phyloP scores from a whole-genome alignment of 495 filamentous ascomycete genomes.

The Thermochaetoides thermophila region DNA sequence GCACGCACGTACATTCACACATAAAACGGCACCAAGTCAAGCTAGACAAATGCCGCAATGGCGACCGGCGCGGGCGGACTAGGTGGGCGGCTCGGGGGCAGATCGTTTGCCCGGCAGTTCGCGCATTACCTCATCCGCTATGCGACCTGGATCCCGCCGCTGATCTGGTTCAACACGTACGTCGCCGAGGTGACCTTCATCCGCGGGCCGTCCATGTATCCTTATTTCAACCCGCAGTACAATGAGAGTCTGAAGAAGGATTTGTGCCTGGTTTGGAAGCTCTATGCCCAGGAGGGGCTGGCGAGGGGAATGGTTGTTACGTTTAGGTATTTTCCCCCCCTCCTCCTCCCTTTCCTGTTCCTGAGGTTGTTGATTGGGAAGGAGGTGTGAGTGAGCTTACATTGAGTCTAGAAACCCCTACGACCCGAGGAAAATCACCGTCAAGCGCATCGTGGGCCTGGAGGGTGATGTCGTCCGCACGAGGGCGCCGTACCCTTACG shows the following conservation, averaged over 20 bases:
- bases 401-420: slow-evolving; percentile 39
- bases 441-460: slow-evolving; percentile 58
- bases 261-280: slow-evolving; percentile 37
- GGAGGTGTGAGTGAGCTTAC: not conserved
- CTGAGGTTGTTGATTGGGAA: too few relatives aligned
- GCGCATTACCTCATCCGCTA: slow-evolving; percentile 35
- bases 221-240: slow-evolving; percentile 53
- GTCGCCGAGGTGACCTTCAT: slow-evolving; percentile 48
- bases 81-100: too few relatives aligned
- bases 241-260: slow-evolving; percentile 40
- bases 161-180: slow-evolving; percentile 48
- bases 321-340: slow-evolving; percentile 34
- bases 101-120: slow-evolving; percentile 25
- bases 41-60: slow-evolving; percentile 23
- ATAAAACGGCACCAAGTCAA: not conserved
- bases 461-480: slow-evolving; percentile 54
- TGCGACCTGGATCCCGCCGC: slow-evolving; percentile 46
- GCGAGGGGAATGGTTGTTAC: slow-evolving; percentile 39
- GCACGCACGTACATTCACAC: not conserved
- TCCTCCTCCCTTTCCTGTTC: too few relatives aligned
- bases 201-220: slow-evolving; percentile 61
- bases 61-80: too few relatives aligned
- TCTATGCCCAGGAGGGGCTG: slow-evolving; percentile 28
- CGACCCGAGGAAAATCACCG: slow-evolving; percentile 40
- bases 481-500: slow-evolving; percentile 42